These are phyloP conservation scores for Cudoniella acicularis DNA, from an alignment of 495 filamentous ascomycete species.

Conservation along the genomic window DNA sequence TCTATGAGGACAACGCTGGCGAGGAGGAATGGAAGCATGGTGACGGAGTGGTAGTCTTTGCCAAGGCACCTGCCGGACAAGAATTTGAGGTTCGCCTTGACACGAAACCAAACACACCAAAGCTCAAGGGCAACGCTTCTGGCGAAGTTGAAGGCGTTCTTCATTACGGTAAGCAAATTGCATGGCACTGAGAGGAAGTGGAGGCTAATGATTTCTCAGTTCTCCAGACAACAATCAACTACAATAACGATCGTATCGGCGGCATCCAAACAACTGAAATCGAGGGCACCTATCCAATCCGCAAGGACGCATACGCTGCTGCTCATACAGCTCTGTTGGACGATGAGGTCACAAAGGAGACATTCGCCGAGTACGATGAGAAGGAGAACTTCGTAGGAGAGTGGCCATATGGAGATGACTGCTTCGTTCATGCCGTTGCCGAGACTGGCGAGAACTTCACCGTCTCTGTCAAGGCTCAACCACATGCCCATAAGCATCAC, in stretches of 20 bases:
- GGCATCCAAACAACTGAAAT: conserved; percentile 35
- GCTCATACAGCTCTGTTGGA: conserved; percentile 28
- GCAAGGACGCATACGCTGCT: conserved; percentile 28
- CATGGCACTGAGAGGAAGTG: neutral
- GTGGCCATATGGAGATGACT: conserved; percentile 45
- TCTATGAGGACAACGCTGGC: conserved; percentile 23
- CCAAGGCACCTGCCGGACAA: conserved; percentile 29
- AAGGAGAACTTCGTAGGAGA: conserved; percentile 21
- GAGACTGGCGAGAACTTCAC: conserved; percentile 38
- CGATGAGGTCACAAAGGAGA: conserved; percentile 20
- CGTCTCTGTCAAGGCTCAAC: conserved; percentile 30
- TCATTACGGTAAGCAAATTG: conserved; percentile 29
- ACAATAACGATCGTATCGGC: conserved; percentile 32
- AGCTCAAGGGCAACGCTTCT: conserved; percentile 19
- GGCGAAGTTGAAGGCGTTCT: conserved; percentile 27
- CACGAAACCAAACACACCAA: conserved; percentile 33
- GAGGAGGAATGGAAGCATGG: conserved; percentile 32
- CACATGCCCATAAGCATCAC: conserved; percentile 14
- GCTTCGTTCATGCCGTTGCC: conserved; percentile 38
- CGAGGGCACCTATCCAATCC: conserved; percentile 33
- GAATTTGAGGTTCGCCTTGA: conserved; percentile 36
- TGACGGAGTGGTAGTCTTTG: conserved; percentile 34
- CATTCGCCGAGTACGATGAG: conserved; percentile 40
- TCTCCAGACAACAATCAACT: conserved; percentile 37
- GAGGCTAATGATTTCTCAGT: conserved; percentile 19